Percentiles rank a stretch among this genome's conserved stretches.
These are phyloP conservation scores for Lanmaoa rubissima DNA, from an alignment of 768 basidiomycete genomes.

Conservation along the genomic window DNA sequence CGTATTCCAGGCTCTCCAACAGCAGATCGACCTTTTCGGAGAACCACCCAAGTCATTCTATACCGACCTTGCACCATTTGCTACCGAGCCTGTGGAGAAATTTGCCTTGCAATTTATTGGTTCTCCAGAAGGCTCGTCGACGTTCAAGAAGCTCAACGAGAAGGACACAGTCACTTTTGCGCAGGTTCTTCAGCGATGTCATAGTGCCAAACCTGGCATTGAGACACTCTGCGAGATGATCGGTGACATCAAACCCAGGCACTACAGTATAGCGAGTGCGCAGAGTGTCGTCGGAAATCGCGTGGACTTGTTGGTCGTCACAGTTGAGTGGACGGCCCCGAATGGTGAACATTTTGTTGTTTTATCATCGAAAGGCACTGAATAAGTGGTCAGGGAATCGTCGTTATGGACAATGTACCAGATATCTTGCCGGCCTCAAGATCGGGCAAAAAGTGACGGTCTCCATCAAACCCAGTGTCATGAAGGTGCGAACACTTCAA, in stretches of 20 bases:
- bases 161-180: slow-evolving; percentile 94
- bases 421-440: slow-evolving; percentile 83
- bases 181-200: slow-evolving; percentile 76
- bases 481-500: slow-evolving; percentile 67
- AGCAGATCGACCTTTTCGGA: slow-evolving; percentile 95
- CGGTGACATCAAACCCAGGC: slow-evolving; percentile 94
- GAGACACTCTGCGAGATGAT: slow-evolving; percentile 85
- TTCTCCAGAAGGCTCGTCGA: slow-evolving; percentile 83
- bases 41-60: slow-evolving; percentile 96
- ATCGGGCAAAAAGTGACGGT: slow-evolving; percentile 93
- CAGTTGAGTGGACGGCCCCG: slow-evolving; percentile 90
- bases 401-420: slow-evolving; percentile 93
- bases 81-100: slow-evolving; percentile 65
- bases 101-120: slow-evolving; percentile 89
- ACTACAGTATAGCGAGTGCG: slow-evolving; percentile 96
- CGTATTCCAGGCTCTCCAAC: slow-evolving; percentile 92
- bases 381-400: slow-evolving; percentile 50
- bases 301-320: slow-evolving; percentile 93
- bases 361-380: background rate
- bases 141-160: slow-evolving; percentile 95
- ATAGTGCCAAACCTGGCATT: slow-evolving; percentile 76
- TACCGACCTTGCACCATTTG: slow-evolving; percentile 77
- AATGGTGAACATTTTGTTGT: slow-evolving; percentile 51
- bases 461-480: slow-evolving; percentile 97
- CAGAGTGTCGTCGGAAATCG: slow-evolving; percentile 94